Percentiles rank a stretch among this genome's conserved stretches.
Conservation (phyloP, 1,139 yeast genomes). For the Candida labiduridarum region DNA sequence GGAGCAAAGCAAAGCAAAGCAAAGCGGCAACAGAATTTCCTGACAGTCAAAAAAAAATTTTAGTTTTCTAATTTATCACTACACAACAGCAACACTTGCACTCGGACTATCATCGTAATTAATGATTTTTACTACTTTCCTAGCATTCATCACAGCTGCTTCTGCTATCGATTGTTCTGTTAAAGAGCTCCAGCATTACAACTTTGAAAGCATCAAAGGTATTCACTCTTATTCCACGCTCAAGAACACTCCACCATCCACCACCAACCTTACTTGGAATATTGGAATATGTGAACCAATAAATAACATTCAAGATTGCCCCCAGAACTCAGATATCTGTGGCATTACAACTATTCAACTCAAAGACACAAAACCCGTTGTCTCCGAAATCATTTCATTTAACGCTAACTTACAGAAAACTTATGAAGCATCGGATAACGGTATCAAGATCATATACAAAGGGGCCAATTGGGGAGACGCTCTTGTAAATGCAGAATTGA, state of each 20-base stretch:
- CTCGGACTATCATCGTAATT: neutral
- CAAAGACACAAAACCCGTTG: constrained; percentile 42
- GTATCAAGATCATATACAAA: constrained; percentile 48
- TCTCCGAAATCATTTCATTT: constrained; percentile 59
- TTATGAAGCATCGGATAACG: constrained; percentile 31
- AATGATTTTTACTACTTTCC: constrained; percentile 6
- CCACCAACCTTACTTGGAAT: constrained; percentile 64
- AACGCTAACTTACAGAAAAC: constrained; percentile 39
- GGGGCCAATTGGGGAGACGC: constrained; percentile 76
- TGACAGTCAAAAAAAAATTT: neutral
- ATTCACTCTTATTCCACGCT: constrained; percentile 39
- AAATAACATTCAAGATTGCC: constrained; percentile 52
- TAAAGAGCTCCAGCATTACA: constrained; percentile 39
- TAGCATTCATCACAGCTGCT: constrained; percentile 8
- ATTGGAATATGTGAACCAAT: constrained; percentile 68
- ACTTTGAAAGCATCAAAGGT: constrained; percentile 53
- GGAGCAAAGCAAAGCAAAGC: neutral
- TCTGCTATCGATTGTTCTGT: constrained; percentile 49
- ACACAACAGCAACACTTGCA: neutral
- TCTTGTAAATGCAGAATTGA: constrained; percentile 51
- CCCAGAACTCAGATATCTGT: constrained; percentile 69
- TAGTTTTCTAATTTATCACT: neutral
- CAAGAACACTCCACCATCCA: constrained; percentile 77
- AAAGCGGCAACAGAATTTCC: neutral
- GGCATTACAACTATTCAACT: constrained; percentile 58